Percentiles rank a stretch among this genome's conserved stretches.
Conservation (phyloP, 2,329 filamentous ascomycete species). For the Aspergillus spinulosporus region DNA sequence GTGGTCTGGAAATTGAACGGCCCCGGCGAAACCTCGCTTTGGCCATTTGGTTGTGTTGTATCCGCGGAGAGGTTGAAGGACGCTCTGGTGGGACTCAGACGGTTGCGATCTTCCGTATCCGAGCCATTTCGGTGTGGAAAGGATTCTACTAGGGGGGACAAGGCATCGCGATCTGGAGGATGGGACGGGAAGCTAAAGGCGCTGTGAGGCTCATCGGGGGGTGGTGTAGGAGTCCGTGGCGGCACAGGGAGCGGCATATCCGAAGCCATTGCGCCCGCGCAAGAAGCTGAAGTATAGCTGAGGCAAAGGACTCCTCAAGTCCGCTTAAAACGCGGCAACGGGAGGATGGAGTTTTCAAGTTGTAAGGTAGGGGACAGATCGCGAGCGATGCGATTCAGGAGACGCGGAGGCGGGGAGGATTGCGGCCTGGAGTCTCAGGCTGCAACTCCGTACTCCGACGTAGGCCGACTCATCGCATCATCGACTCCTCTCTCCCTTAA, state of each 20-base stretch:
- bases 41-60: constrained; percentile 28
- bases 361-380: constrained; percentile 1
- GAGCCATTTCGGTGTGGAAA: constrained; percentile 30
- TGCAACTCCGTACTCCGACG: constrained; percentile 8
- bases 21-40: constrained; percentile 38
- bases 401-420: constrained; percentile 3
- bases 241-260: constrained; percentile 60
- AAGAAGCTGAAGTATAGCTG: constrained; percentile 3
- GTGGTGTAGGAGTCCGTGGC: constrained; percentile 65
- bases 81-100: constrained; percentile 37
- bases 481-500: constrained; percentile 22
- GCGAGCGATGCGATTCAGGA: background rate
- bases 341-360: background rate
- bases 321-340: background rate
- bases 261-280: constrained; percentile 54
- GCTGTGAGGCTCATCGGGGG: constrained; percentile 50
- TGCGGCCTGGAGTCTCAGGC: constrained; percentile 23
- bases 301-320: background rate
- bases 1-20: constrained; percentile 96
- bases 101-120: constrained; percentile 26
- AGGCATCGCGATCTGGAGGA: constrained; percentile 46
- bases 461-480: constrained; percentile 25
- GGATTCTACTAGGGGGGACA: constrained; percentile 50
- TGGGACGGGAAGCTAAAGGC: constrained; percentile 23
- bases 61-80: constrained; percentile 39